Percentiles rank a stretch among this genome's conserved stretches.
Evolutionary conservation across 345 rosid genomes (phyloP).

Genomic region (Aurinia saxatilis): DNA sequence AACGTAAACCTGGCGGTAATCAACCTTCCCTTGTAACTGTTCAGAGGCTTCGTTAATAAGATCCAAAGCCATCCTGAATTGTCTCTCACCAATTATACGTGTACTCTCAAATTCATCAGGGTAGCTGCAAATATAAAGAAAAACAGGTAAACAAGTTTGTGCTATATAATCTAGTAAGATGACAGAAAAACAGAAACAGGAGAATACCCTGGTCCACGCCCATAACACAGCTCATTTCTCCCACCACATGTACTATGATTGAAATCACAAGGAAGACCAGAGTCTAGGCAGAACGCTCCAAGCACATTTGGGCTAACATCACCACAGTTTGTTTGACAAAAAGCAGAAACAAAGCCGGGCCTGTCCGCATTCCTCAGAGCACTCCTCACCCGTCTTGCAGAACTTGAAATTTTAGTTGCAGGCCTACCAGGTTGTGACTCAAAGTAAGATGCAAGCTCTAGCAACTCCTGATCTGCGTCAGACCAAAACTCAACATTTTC

Average conservation of each 20-base stretch:
- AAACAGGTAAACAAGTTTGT: constrained; percentile 1
- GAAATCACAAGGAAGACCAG: constrained; percentile 95
- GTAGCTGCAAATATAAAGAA: constrained; percentile 42
- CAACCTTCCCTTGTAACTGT: constrained; percentile 67
- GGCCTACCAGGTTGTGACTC: constrained; percentile 67
- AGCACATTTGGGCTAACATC: constrained; percentile 98
- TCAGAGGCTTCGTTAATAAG: constrained; percentile 85
- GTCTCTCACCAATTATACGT: constrained; percentile 85
- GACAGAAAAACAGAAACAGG: background rate
- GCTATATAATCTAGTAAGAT: background rate
- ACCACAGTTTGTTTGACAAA: constrained; percentile 96
- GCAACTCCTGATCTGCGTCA: constrained; percentile 60
- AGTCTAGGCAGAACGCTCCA: constrained; percentile 86
- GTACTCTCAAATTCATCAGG: constrained; percentile 99
- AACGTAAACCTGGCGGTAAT: constrained; percentile 62
- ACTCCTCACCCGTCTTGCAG: constrained; percentile 75
- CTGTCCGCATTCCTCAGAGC: constrained; percentile 69
- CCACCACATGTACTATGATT: constrained; percentile 97
- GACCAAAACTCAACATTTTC: constrained; percentile 8
- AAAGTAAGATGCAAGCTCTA: constrained; percentile 91
- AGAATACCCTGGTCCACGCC: constrained; percentile 95
- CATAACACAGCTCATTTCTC: constrained; percentile 84
- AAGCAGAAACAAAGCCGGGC: constrained; percentile 91
- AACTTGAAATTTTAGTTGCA: constrained; percentile 53
- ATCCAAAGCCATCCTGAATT: constrained; percentile 67